Base-by-base conservation (phyloP, 1,284 basidiomycete species). In the Cutaneotrichosporon arboriforme region DNA sequence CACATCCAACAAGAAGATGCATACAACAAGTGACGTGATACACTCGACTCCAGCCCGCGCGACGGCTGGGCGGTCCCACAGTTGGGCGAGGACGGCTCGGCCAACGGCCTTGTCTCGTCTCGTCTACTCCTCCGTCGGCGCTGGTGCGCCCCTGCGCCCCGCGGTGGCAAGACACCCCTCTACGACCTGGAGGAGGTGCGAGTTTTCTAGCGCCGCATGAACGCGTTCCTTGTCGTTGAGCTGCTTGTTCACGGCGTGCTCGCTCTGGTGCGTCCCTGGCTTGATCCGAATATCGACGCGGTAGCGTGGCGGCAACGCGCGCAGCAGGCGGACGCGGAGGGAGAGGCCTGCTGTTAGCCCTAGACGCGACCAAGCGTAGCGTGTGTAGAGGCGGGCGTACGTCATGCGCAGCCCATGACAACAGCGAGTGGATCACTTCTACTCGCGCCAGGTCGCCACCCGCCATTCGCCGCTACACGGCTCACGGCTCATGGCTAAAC, bases 171-270 rank as follows among this genome's bases (percentile, higher is more conserved):
- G 79, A 70, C 90, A 93, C 46, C 87, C 86, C 70, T 97, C 91
- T 3, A 98, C 84, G 0, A 93, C 90, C 52, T 87, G 85, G 4
- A 97, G 74, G 5, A 98, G 80, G 39, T 88, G 83, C 10, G 82
- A 81, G 73, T 98, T 98, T 74, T 98, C 94, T 35, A 98, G 79
- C 0, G 94, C 96, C 9, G 96, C 96, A 21, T 93, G 93, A 0
- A 98, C 96, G 45, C 94, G 81, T 76, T 99, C 94, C 76, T 99
- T 98, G 77, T 99, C 94, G 69, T 98, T 97, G 43, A 99, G 80
- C 70, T 98, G 94, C 75, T 97, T 98, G 78, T 98, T 99, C 33
- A 97, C 93, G 48, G 91, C 86, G 59, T 86, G 81, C 70, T 97
- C 94, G 68, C 87, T 91, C 74, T 97, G 90, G 77, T 99, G 96